Evolutionary conservation across 306 rosid species (phyloP).

Genomic region (Neltuma alba): DNA sequence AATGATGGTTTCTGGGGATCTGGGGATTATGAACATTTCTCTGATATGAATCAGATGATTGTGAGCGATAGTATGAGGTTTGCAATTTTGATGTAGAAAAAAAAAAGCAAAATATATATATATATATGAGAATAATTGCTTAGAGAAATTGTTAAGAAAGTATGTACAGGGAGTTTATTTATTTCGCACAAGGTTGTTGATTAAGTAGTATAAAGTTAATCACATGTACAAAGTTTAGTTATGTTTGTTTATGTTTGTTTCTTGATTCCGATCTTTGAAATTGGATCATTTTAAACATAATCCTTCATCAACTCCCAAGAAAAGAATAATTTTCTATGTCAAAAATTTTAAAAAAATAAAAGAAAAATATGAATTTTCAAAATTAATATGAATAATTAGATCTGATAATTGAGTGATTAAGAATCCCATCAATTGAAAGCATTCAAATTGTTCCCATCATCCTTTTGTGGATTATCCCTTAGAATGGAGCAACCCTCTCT

Average conservation of each 20-base stretch:
- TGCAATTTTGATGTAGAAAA: conserved; percentile 82
- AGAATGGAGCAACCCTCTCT: too few species aligned
- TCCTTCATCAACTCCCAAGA: not conserved
- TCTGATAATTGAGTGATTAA: too few species aligned
- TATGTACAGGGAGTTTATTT: not conserved
- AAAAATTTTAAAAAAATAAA: too few species aligned
- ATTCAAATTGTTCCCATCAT: too few species aligned
- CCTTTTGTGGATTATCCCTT: too few species aligned
- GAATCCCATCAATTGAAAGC: too few species aligned
- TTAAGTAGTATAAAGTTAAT: not conserved
- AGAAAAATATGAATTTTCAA: too few species aligned
- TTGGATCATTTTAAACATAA: not conserved
- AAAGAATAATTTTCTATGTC: not conserved
- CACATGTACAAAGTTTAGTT: too few species aligned
- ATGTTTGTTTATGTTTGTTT: too few species aligned
- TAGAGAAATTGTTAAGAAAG: not conserved
- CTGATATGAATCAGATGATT: conserved; percentile 74
- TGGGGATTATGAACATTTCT: conserved; percentile 60
- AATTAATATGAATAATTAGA: too few species aligned
- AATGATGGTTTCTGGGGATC: conserved; percentile 71
- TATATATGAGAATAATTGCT: not conserved
- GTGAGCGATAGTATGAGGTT: conserved; percentile 86
- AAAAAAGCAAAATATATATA: not conserved
- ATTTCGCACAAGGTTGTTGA: not conserved
- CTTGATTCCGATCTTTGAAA: not conserved